Conservation (phyloP, 768 basidiomycete species). For the Lentinus tigrinus region DNA sequence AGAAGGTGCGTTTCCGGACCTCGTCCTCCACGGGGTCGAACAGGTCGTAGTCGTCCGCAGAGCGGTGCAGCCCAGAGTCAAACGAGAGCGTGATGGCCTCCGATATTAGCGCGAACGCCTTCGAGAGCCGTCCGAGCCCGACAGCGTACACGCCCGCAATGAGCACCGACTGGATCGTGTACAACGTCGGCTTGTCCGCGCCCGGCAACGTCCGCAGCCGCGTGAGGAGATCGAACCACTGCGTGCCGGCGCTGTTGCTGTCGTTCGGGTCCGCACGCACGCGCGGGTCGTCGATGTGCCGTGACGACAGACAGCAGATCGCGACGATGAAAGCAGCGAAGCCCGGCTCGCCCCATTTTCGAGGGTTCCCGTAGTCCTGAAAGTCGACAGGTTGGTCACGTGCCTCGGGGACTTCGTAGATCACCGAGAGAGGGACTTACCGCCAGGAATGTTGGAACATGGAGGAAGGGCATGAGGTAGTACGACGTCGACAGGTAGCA, state of each 20-base stretch:
- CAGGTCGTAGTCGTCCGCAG: conserved; percentile 79
- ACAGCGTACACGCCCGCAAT: conserved; percentile 93
- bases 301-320: conserved; percentile 85
- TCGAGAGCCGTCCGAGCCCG: conserved; percentile 84
- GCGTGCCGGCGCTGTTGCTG: conserved; percentile 84
- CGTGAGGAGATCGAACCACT: conserved; percentile 89
- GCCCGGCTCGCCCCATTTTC: conserved; percentile 94
- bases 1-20: conserved; percentile 91
- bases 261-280: conserved; percentile 81
- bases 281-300: conserved; percentile 90
- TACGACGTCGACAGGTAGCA: conserved; percentile 91
- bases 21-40: conserved; percentile 91
- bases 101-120: conserved; percentile 81
- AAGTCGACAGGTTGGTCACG: conserved; percentile 7
- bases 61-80: conserved; percentile 87
- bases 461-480: conserved; percentile 88
- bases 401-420: neutral
- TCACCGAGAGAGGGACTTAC: conserved; percentile 40
- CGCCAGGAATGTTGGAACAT: conserved; percentile 84
- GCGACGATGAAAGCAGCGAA: conserved; percentile 95
- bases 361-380: conserved; percentile 90
- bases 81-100: conserved; percentile 86
- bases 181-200: conserved; percentile 84
- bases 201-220: conserved; percentile 86
- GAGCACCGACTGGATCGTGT: conserved; percentile 89